Evolutionary conservation across 2,329 filamentous ascomycete genomes (phyloP).

Genomic region (Magnaporthales sp.): DNA sequence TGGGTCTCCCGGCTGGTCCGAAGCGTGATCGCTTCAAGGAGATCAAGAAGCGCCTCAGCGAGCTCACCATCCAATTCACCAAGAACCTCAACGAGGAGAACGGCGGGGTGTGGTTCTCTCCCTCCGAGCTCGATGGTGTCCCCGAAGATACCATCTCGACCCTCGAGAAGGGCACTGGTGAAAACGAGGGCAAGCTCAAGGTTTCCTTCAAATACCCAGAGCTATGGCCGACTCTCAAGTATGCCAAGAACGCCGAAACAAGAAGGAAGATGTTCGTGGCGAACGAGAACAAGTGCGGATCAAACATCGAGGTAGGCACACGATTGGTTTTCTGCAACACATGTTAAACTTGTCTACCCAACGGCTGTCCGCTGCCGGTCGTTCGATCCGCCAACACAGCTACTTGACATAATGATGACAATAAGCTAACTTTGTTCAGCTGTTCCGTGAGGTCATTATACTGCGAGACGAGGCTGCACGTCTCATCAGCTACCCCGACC

Average conservation of each 20-base stretch:
- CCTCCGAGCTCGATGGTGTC: slow-evolving; percentile 65
- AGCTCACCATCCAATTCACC: slow-evolving; percentile 66
- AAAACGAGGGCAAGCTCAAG: slow-evolving; percentile 63
- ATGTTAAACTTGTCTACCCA: background rate
- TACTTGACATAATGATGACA: slow-evolving; percentile 21
- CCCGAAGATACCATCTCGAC: slow-evolving; percentile 58
- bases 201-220: slow-evolving; percentile 80
- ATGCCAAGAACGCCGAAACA: slow-evolving; percentile 61
- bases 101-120: slow-evolving; percentile 71
- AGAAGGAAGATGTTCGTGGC: slow-evolving; percentile 61
- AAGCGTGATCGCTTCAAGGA: slow-evolving; percentile 76
- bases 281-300: slow-evolving; percentile 62
- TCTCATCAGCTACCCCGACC: slow-evolving; percentile 67
- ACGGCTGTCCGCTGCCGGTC: background rate
- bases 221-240: slow-evolving; percentile 69
- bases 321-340: background rate
- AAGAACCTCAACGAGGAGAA: slow-evolving; percentile 80
- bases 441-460: slow-evolving; percentile 67
- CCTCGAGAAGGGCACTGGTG: slow-evolving; percentile 63
- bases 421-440: slow-evolving; percentile 38
- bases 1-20: slow-evolving; percentile 60
- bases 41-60: slow-evolving; percentile 71
- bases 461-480: slow-evolving; percentile 72
- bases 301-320: background rate
- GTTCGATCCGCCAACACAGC: no score